Evolutionary conservation across 306 rosid genomes (phyloP).

Genomic region (Albizia julibrissin): DNA sequence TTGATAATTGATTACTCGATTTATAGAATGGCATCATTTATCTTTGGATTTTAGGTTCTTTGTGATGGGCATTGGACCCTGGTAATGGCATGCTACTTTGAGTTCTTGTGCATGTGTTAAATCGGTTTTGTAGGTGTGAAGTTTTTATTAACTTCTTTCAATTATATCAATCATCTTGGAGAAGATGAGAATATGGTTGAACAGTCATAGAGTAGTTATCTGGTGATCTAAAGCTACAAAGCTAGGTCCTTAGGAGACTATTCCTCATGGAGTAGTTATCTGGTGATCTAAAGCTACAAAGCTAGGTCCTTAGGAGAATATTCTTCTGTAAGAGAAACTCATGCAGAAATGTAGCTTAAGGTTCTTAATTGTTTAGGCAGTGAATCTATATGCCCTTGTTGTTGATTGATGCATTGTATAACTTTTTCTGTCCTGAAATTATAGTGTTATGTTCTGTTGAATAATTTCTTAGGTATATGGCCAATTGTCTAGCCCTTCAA

Average conservation of each 20-base stretch:
- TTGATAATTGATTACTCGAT: background rate
- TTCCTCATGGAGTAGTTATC: background rate
- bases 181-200: background rate
- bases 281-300: background rate
- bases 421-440: background rate
- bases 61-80: background rate
- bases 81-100: background rate
- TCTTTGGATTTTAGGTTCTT: background rate
- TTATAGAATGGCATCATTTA: background rate
- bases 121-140: background rate
- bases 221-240: background rate
- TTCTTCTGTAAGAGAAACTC: background rate
- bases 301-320: background rate
- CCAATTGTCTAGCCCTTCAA: background rate
- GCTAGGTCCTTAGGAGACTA: background rate
- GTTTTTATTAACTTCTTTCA: background rate
- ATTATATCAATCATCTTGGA: background rate
- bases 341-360: background rate
- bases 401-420: slow-evolving; percentile 27
- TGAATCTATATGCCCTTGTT: slow-evolving; percentile 4
- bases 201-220: background rate
- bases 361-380: background rate
- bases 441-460: background rate
- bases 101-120: background rate
- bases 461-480: background rate